phyloP scores from a whole-genome alignment of 495 filamentous ascomycete genomes.

The Trypethelium eluteriae region DNA sequence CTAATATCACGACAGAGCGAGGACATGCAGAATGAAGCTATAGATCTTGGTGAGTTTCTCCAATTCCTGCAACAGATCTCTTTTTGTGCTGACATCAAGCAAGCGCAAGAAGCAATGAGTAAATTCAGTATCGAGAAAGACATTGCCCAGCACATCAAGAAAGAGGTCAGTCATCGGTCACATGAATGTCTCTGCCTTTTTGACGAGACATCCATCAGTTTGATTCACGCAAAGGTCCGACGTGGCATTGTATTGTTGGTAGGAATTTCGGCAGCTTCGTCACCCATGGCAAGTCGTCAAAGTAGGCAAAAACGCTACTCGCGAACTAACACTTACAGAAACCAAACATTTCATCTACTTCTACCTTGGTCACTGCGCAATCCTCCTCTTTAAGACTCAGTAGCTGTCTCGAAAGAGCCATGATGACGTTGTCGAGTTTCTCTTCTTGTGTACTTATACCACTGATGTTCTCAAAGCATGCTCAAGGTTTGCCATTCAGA shows the following conservation, averaged over 20 bases:
- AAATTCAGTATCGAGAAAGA: constrained; percentile 96
- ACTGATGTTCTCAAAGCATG: background rate
- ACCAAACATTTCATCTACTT: constrained; percentile 99
- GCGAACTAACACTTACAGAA: constrained; percentile 48
- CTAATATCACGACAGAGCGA: constrained; percentile 58
- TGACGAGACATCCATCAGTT: constrained; percentile 47
- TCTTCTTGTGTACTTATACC: background rate
- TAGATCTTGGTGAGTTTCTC: constrained; percentile 73
- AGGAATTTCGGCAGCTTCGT: constrained; percentile 99
- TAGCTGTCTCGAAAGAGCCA: constrained; percentile 35
- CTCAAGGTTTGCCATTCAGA: background rate
- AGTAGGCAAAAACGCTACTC: background rate
- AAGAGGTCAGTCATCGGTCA: constrained; percentile 55
- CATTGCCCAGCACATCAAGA: constrained; percentile 95
- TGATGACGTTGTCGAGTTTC: background rate
- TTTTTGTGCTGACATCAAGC: constrained; percentile 20
- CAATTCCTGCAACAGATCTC: constrained; percentile 9
- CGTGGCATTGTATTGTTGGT: constrained; percentile 98
- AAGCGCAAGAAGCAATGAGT: constrained; percentile 87
- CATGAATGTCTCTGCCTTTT: background rate
- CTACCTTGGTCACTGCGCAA: constrained; percentile 96
- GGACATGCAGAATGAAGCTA: constrained; percentile 90
- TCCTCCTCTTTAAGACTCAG: constrained; percentile 98
- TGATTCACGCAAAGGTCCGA: constrained; percentile 82
- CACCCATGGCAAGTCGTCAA: constrained; percentile 69